These are phyloP conservation scores for Zasmidium cellare DNA, from an alignment of 2,329 filamentous ascomycete genomes.

Conservation along the genomic window DNA sequence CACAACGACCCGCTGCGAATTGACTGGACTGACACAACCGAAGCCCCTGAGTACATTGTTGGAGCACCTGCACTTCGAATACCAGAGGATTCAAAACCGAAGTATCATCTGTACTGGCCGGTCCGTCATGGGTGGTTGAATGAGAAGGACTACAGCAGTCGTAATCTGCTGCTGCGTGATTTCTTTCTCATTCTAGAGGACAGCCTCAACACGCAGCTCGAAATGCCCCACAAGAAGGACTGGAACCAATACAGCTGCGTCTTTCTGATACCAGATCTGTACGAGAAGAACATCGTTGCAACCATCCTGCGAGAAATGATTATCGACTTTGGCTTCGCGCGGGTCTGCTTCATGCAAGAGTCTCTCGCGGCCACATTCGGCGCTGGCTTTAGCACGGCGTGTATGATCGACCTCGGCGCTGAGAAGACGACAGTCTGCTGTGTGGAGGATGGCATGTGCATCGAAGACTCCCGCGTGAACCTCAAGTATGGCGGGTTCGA, in stretches of 20 bases:
- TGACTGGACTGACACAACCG: slow-evolving; percentile 80
- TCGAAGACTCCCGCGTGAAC: slow-evolving; percentile 93
- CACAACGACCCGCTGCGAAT: slow-evolving; percentile 94
- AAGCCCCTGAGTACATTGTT: slow-evolving; percentile 75
- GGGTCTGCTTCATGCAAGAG: slow-evolving; percentile 93
- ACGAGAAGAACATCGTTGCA: slow-evolving; percentile 90
- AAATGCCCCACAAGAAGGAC: slow-evolving; percentile 72
- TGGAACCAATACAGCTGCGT: slow-evolving; percentile 93
- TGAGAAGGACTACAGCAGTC: slow-evolving; percentile 80
- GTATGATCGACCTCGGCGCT: slow-evolving; percentile 93
- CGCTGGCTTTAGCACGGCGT: slow-evolving; percentile 89
- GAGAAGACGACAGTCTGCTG: slow-evolving; percentile 98
- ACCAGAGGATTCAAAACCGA: slow-evolving; percentile 82
- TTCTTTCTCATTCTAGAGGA: slow-evolving; percentile 85
- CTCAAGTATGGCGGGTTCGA: slow-evolving; percentile 91
- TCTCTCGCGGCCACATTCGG: slow-evolving; percentile 93
- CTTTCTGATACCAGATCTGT: slow-evolving; percentile 95
- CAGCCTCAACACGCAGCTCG: slow-evolving; percentile 81
- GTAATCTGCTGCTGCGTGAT: slow-evolving; percentile 80
- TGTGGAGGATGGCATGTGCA: slow-evolving; percentile 91
- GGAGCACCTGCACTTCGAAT: slow-evolving; percentile 82
- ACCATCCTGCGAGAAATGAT: slow-evolving; percentile 81
- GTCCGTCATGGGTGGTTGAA: slow-evolving; percentile 85
- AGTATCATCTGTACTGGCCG: slow-evolving; percentile 92
- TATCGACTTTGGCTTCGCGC: slow-evolving; percentile 83